Conservation (phyloP, 1,139 yeast species). For the Suhomyces wounanorum region DNA sequence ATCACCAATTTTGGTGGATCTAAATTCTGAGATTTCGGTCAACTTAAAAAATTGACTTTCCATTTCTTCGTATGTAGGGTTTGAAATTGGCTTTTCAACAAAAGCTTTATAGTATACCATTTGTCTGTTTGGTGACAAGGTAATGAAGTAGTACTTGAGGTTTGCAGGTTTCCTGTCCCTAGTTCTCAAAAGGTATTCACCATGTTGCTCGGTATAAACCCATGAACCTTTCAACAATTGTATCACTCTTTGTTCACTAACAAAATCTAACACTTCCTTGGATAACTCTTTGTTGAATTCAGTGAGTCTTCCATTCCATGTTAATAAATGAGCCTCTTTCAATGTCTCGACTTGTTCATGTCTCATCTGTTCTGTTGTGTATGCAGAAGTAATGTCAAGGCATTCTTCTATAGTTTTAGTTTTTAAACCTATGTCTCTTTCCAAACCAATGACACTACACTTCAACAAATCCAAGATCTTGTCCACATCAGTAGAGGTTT, state of each 20-base stretch:
- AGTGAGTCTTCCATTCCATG: slow-evolving; percentile 41
- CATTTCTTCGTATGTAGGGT: slow-evolving; percentile 62
- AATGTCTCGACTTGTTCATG: slow-evolving; percentile 52
- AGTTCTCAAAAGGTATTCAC: slow-evolving; percentile 40
- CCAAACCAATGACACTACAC: slow-evolving; percentile 34
- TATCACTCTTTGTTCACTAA: slow-evolving; percentile 75
- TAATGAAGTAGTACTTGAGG: slow-evolving; percentile 54
- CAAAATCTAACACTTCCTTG: slow-evolving; percentile 69
- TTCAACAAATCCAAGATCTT: slow-evolving; percentile 46
- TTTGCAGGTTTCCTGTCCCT: slow-evolving; percentile 25
- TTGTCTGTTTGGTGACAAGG: slow-evolving; percentile 72
- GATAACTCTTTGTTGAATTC: slow-evolving; percentile 55
- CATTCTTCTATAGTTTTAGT: slow-evolving; percentile 44
- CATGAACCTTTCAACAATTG: slow-evolving; percentile 78
- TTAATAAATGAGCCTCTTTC: slow-evolving; percentile 32
- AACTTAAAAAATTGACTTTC: slow-evolving; percentile 36
- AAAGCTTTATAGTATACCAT: slow-evolving; percentile 64
- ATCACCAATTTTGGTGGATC: slow-evolving; percentile 46
- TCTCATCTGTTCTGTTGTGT: slow-evolving; percentile 55
- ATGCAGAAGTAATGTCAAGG: slow-evolving; percentile 43
- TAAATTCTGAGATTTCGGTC: slow-evolving; percentile 43
- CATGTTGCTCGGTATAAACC: slow-evolving; percentile 73
- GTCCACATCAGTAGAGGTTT: slow-evolving; percentile 47
- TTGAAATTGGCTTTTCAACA: slow-evolving; percentile 43
- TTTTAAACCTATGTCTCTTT: slow-evolving; percentile 26